These are phyloP conservation scores for Prinsepia uniflora DNA, from an alignment of 306 rosid species.

Conservation along the genomic window DNA sequence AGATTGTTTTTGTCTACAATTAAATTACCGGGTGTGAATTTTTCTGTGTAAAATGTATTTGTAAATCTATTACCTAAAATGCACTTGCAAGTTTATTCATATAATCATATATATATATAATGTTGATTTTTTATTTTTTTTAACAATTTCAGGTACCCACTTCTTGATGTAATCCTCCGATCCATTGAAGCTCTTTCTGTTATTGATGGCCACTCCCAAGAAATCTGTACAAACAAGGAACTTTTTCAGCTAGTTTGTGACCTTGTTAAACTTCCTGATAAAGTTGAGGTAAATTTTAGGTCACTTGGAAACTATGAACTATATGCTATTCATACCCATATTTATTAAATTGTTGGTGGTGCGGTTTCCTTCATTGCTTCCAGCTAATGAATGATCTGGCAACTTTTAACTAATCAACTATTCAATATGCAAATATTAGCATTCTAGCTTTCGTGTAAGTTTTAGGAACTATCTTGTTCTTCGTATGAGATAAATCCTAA, in stretches of 20 bases:
- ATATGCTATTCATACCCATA: neutral
- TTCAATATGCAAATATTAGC: neutral
- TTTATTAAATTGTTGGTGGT: neutral
- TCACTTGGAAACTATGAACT: slow-evolving; percentile 7
- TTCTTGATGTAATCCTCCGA: slow-evolving; percentile 72
- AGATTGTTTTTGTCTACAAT: neutral
- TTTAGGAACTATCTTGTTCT: slow-evolving; percentile 1
- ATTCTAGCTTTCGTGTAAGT: neutral
- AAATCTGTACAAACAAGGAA: slow-evolving; percentile 65
- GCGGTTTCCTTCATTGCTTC: slow-evolving; percentile 10
- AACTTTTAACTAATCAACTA: neutral
- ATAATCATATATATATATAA: neutral
- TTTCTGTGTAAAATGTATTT: neutral
- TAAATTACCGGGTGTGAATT: neutral
- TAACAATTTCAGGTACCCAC: slow-evolving; percentile 60
- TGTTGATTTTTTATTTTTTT: slow-evolving; percentile 15
- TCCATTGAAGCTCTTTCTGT: slow-evolving; percentile 74
- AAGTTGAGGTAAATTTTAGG: slow-evolving; percentile 68
- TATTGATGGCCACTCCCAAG: slow-evolving; percentile 65
- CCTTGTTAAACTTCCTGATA: slow-evolving; percentile 69
- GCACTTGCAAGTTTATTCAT: neutral
- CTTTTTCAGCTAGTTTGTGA: slow-evolving; percentile 53
- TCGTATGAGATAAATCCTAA: neutral
- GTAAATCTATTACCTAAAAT: neutral
- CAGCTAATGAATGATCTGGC: slow-evolving; percentile 1